phyloP scores from a whole-genome alignment of 257 asterid genomes.

The Solanum tarijense region DNA sequence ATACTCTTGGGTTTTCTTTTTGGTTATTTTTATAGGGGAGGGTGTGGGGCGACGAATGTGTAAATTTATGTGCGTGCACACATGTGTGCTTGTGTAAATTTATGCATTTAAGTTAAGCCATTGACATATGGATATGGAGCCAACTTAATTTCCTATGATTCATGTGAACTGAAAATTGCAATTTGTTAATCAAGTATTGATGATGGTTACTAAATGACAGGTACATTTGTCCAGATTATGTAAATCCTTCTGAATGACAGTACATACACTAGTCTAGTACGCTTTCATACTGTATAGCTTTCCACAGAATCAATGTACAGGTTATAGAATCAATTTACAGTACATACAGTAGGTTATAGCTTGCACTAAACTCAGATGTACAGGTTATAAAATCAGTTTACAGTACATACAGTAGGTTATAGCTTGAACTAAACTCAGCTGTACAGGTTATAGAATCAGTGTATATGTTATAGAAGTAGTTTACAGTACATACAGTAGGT shows the following conservation, averaged over 20 bases:
- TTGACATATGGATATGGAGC: not conserved
- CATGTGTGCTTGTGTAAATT: not conserved
- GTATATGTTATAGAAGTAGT: no score
- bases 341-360: no score
- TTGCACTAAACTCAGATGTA: no score
- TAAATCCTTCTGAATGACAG: constrained; percentile 81
- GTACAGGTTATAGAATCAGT: no score
- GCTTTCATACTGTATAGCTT: no score
- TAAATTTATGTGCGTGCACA: not conserved
- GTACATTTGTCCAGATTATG: constrained; percentile 84
- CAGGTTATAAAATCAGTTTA: no score
- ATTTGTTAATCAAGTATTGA: constrained; percentile 2
- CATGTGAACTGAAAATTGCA: not conserved
- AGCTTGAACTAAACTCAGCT: no score
- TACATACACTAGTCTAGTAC: no score
- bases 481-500: no score
- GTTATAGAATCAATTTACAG: no score
- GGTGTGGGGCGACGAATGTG: not conserved
- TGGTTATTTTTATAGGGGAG: not conserved
- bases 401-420: no score
- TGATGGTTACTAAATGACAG: constrained; percentile 32
- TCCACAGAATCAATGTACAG: no score
- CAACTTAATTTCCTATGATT: not conserved
- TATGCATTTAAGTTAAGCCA: not conserved
- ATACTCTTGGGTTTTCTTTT: not conserved